Conservation (phyloP, 106 monocot species). For the Dioscorea alata region DNA sequence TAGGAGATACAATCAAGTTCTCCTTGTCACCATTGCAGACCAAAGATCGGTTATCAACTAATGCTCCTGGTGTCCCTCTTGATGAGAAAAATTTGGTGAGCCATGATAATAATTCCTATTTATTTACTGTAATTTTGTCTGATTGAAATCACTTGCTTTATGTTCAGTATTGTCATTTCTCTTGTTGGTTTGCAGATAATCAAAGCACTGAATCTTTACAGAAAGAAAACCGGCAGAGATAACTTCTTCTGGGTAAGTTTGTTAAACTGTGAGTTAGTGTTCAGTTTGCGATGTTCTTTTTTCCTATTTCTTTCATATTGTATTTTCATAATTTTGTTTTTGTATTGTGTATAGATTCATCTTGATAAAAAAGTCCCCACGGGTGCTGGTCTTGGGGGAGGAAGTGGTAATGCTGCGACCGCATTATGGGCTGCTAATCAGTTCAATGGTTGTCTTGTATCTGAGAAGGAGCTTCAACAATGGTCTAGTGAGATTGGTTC, state of each 20-base stretch:
- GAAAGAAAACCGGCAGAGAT: conserved; percentile 87
- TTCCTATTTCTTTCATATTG: too few relatives aligned
- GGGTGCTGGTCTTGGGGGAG: conserved; percentile 98
- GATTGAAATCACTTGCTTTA: not conserved
- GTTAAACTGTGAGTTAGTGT: not conserved
- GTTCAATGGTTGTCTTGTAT: conserved; percentile 67
- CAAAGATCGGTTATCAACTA: conserved; percentile 76
- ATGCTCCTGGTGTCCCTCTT: conserved; percentile 74
- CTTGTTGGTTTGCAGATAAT: conserved; percentile 58
- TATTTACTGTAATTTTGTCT: not conserved
- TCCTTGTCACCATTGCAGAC: conserved; percentile 84
- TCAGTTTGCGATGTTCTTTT: too few relatives aligned
- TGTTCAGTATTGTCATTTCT: not conserved
- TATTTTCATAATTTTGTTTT: not conserved
- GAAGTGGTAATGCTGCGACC: conserved; percentile 98
- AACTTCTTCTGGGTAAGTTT: conserved; percentile 82
- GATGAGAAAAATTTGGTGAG: conserved; percentile 94
- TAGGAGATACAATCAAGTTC: conserved; percentile 98
- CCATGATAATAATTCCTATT: not conserved
- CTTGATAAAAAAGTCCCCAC: conserved; percentile 97
- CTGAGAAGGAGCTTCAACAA: conserved; percentile 88
- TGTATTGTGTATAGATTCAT: conserved; percentile 54
- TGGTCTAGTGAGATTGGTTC: conserved; percentile 98
- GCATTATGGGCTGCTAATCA: conserved; percentile 99
- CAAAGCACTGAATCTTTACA: conserved; percentile 93